These are phyloP conservation scores for Penicillium digitatum DNA, from an alignment of 2,329 filamentous ascomycete genomes.

Conservation along the genomic window DNA sequence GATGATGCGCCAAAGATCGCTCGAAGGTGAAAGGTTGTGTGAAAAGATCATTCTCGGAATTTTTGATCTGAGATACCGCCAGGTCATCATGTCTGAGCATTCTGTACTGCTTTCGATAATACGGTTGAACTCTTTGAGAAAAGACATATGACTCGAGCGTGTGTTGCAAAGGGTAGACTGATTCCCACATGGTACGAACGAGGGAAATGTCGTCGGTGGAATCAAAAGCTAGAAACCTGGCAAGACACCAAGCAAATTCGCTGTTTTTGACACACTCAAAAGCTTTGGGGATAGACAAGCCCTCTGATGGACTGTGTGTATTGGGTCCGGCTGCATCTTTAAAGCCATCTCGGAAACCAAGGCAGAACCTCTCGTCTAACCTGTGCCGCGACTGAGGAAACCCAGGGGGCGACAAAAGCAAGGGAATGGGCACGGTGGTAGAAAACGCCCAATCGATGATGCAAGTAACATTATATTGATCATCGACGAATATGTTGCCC, in stretches of 20 bases:
- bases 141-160: neutral
- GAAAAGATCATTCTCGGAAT: neutral
- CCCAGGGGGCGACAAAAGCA: neutral
- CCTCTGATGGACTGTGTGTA: neutral
- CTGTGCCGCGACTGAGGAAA: neutral
- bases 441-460: neutral
- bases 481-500: neutral
- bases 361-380: neutral
- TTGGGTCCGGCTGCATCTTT: neutral
- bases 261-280: neutral
- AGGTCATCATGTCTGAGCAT: neutral
- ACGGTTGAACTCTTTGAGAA: neutral
- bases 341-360: neutral
- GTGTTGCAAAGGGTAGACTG: neutral
- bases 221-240: neutral
- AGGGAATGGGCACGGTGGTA: neutral
- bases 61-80: neutral
- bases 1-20: neutral
- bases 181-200: conserved; percentile 1
- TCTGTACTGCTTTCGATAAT: neutral
- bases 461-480: neutral
- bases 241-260: neutral
- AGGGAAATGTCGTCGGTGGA: neutral
- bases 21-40: neutral
- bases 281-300: neutral